Base-by-base conservation (phyloP, 2,329 filamentous ascomycete species). In the Tolypocladium tropicale region DNA sequence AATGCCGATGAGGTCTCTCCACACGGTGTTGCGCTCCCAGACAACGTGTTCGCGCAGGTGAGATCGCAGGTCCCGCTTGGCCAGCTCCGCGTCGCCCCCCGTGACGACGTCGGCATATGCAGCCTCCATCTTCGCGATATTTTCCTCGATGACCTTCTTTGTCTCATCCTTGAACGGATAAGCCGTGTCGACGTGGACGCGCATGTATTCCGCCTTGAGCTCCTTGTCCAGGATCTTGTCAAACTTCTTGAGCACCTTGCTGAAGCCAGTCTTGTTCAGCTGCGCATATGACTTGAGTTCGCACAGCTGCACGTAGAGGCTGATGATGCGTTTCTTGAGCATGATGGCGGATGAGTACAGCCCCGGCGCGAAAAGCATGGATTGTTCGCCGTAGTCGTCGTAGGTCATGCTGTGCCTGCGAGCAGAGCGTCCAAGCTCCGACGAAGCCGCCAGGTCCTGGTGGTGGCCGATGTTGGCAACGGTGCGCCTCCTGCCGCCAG, bases 21-120 rank as follows among this genome's bases (percentile, higher is more conserved):
- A 99, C 21, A 99, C 94, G 0, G 94, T 99, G 68, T 99, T 99
- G 56, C 94, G 83, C 71, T 99, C 95, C 95, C 94, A 99, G 0
- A 97, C 93, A 23, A 99, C 92, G 70, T 99, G 94, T 72, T 99
- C 95, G 56, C 94, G 81, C 30, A 99, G 80, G 67, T 99, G 92
- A 33, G 96, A 83, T 55, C 94, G 83, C 56, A 99, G 78, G 67
- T 97, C 94, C 62, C 89, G 86, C 65, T 85, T 89, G 5, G 94
- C 92, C 14, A 88, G 75, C 6, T 81, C 77, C 3, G 88, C 73
- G 65, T 99, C 90, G 33, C 91, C 91, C 46, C 86, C 83, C 0
- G 91, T 95, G 55, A 95, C 88, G 21, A 96, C 77, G 30, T 87
- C 81, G 1, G 91, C 85, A 67, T 96, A 99, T 1, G 86, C 81